Evolutionary conservation across 192 early-diverging fungal species (phyloP), one percentile per base, ranked within the genome.

Genomic region (Coemansia sp.): DNA sequence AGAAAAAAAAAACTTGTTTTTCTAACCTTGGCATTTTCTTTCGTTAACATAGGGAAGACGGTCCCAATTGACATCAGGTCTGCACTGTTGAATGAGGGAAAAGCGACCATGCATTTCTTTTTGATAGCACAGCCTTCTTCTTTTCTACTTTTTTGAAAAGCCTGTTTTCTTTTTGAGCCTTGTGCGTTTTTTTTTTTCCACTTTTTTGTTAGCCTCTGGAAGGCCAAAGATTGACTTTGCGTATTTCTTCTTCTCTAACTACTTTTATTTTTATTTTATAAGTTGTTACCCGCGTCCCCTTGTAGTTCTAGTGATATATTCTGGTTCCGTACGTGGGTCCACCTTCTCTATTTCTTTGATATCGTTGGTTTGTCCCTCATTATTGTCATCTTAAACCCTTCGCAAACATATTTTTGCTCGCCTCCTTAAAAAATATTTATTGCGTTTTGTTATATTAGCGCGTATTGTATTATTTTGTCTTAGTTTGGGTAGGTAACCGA

Each of bases 241-340:
- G 17, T 54, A n/a, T 61, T 60, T 52, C 17, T 59, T 61, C 23
- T 57, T 20, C 14, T 59, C 30, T 25, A 19, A 24, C 42, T 24
- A 23, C 25, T 63, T 17, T 39, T 60, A 17, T 63, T 39, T 64
- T 22, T 61, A 20, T 54, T 64, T 65, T 51, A 50, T 59, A 27
- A 27, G 27, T 60, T 50, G 56, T 54, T 69, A 25, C 32, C 55
- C 64, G 60, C 61, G 30, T 19, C 33, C 56, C 56, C 74, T 23
- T 53, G 62, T 62, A 39, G 56, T 70, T 61, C 24, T 63, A 59
- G 39, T 39, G 29, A 54, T 56, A 53, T 51, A 53, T 69, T 22
- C 57, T 39, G 24, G 17, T 51, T 54, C 57, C 51, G 57, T 23
- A 25, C 36, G 33, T 36, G 6, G 33, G 6, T 6, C 1, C 8